Percentiles rank a stretch among this genome's conserved stretches.
These are phyloP conservation scores for Lactarius tabidus DNA, from an alignment of 768 basidiomycete genomes.

Conservation along the genomic window DNA sequence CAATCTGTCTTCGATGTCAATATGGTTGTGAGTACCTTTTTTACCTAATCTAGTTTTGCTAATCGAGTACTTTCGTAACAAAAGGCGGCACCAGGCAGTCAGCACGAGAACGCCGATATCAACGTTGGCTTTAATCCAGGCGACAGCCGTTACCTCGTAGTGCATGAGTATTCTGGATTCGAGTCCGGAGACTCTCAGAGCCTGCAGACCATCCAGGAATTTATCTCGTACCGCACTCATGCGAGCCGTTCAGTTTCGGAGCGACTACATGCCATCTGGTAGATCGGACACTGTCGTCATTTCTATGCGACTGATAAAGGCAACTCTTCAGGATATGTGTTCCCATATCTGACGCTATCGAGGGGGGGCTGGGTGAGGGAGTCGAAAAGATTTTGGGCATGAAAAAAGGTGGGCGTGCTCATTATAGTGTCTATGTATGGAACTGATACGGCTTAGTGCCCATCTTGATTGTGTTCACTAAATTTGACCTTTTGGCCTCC, in stretches of 20 bases:
- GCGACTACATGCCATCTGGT: conserved; percentile 18
- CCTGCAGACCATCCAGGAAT: not conserved
- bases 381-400: not conserved
- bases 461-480: conserved; percentile 7
- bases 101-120: not conserved
- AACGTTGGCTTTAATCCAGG: not conserved
- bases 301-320: not conserved
- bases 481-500: not conserved
- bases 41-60: not conserved
- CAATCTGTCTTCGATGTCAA: not conserved
- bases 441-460: conserved; percentile 8
- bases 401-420: conserved; percentile 1
- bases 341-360: not conserved
- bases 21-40: not conserved
- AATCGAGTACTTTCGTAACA: not conserved
- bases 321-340: conserved; percentile 8
- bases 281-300: not conserved
- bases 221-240: not conserved
- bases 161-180: not conserved
- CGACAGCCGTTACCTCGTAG: not conserved
- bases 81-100: not conserved
- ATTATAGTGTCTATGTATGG: not conserved
- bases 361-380: not conserved
- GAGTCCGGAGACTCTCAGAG: not conserved
- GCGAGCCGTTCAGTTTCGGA: not conserved